phyloP scores from a whole-genome alignment of 192 early-diverging fungal genomes.

The Pilaira anomala region DNA sequence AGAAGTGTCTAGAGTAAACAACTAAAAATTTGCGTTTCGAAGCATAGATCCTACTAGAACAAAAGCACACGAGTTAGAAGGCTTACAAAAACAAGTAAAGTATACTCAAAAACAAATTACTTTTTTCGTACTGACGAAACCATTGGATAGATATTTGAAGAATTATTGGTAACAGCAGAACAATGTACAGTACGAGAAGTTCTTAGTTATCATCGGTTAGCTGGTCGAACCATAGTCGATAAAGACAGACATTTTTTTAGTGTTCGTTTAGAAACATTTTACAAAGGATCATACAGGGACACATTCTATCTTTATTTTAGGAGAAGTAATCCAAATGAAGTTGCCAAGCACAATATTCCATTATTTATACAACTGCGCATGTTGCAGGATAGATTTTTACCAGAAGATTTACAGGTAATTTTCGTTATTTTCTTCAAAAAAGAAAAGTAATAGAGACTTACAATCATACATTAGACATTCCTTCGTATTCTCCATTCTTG shows the following conservation, averaged over 20 bases:
- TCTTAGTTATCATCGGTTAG: constrained; percentile 30
- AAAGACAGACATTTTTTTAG: constrained; percentile 34
- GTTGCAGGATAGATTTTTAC: constrained; percentile 38
- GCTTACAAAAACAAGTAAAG: constrained; percentile 19
- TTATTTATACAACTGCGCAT: constrained; percentile 42
- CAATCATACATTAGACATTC: constrained; percentile 9
- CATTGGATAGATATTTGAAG: constrained; percentile 3
- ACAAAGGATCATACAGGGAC: constrained; percentile 40
- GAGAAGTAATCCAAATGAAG: constrained; percentile 4
- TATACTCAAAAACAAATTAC: not conserved
- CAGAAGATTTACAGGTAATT: constrained; percentile 44
- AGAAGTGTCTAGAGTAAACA: not conserved
- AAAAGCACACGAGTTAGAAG: constrained; percentile 14
- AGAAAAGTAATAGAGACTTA: not conserved
- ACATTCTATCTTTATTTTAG: constrained; percentile 47
- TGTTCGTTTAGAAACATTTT: constrained; percentile 51
- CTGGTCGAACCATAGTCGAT: constrained; percentile 35
- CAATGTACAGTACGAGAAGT: constrained; percentile 25
- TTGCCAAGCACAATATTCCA: constrained; percentile 49
- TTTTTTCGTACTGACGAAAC: not conserved
- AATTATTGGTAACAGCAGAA: constrained; percentile 12
- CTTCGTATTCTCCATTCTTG: constrained; percentile 29
- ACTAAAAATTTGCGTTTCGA: not conserved
- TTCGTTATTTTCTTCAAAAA: no score
- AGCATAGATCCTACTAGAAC: constrained; percentile 11